Percentiles rank a stretch among this genome's conserved stretches.
phyloP scores from a whole-genome alignment of 495 filamentous ascomycete species.

The Podospora tetraspora region DNA sequence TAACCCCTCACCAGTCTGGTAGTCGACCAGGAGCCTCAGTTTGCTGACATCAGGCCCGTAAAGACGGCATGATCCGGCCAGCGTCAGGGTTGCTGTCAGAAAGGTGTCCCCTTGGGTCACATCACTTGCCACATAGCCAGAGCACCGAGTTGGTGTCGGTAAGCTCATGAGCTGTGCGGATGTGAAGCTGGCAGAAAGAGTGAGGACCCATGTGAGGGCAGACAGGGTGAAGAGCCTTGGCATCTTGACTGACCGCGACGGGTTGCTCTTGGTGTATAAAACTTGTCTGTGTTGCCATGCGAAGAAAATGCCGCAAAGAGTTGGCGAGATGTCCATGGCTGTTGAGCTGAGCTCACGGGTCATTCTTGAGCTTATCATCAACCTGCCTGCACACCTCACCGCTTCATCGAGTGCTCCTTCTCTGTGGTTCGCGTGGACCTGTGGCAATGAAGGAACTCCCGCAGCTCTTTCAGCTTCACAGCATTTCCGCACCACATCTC shows the following conservation, averaged over 20 bases:
- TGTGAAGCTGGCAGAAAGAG: background rate
- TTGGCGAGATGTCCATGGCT: no score
- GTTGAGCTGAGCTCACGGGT: background rate
- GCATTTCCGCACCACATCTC: background rate
- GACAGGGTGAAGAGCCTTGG: background rate
- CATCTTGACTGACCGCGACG: background rate
- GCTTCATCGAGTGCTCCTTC: background rate
- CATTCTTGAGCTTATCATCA: background rate
- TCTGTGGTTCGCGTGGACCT: background rate
- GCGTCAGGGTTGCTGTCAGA: conserved; percentile 58
- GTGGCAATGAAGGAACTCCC: background rate
- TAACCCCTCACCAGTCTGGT: conserved; percentile 60
- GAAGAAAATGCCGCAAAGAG: no score
- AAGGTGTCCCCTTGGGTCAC: conserved; percentile 44
- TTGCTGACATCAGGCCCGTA: conserved; percentile 63
- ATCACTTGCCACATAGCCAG: conserved; percentile 67
- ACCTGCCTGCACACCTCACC: background rate
- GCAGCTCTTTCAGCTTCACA: background rate
- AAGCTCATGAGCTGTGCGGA: background rate
- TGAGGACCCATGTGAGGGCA: background rate
- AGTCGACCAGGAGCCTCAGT: conserved; percentile 65
- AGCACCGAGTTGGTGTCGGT: conserved; percentile 38
- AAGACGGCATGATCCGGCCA: conserved; percentile 61
- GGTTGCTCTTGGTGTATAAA: background rate
- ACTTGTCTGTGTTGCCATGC: background rate